Evolutionary conservation across 2,329 filamentous ascomycete species (phyloP).

Genomic region (Mycosphaerella sp.): DNA sequence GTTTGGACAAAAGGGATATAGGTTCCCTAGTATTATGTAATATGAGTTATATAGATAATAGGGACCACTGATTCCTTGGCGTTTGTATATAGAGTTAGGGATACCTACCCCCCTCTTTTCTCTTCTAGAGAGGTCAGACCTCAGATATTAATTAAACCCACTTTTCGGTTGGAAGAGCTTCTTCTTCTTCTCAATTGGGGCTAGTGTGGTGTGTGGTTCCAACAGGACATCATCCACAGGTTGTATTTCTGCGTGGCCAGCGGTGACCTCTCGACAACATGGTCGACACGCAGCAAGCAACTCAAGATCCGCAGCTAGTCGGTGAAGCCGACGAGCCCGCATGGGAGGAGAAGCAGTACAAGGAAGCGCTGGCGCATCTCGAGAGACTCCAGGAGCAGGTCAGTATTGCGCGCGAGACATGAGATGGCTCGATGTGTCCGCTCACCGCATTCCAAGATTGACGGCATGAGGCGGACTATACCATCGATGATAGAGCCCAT

Average conservation of each 20-base stretch:
- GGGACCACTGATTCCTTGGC: no score
- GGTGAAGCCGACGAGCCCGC: slow-evolving; percentile 4
- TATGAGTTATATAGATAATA: no score
- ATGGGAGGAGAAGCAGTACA: slow-evolving; percentile 24
- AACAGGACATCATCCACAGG: background rate
- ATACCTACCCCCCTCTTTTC: no score
- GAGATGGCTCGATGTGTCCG: background rate
- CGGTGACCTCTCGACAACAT: background rate
- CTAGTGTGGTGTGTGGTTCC: no score
- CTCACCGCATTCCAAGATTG: slow-evolving; percentile 32
- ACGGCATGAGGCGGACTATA: slow-evolving; percentile 39
- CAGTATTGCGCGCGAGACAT: background rate
- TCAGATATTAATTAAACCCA: no score
- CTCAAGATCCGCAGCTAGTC: background rate
- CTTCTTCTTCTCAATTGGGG: no score
- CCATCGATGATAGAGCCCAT: slow-evolving; percentile 40
- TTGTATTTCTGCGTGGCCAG: background rate
- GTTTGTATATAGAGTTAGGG: no score
- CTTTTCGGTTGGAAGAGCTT: no score
- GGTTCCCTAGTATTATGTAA: no score
- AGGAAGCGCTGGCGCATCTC: slow-evolving; percentile 40
- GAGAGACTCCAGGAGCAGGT: slow-evolving; percentile 42
- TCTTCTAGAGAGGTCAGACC: no score
- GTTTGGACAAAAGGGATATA: no score
- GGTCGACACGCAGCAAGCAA: background rate